Conservation (phyloP, 306 rosid species). For the Ormosia semicastrata region DNA sequence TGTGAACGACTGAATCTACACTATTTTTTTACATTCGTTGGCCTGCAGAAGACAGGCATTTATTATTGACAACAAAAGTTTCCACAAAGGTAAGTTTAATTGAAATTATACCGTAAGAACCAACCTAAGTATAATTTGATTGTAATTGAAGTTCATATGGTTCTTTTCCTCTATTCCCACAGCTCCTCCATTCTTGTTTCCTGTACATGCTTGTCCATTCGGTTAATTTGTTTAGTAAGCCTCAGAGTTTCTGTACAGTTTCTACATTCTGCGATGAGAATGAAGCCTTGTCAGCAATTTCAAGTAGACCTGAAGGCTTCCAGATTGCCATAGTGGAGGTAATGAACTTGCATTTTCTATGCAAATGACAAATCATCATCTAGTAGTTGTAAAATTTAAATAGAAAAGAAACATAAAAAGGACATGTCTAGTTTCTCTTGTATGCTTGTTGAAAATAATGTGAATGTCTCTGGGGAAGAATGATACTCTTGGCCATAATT, state of each 20-base stretch:
- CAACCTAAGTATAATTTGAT: not conserved
- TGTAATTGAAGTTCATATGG: slow-evolving; percentile 13
- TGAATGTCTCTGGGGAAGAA: not conserved
- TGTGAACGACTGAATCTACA: not conserved
- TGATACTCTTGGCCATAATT: not conserved
- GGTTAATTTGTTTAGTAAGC: slow-evolving; percentile 19
- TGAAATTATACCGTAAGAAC: slow-evolving; percentile 8
- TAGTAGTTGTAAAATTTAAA: not conserved
- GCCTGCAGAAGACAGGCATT: slow-evolving; percentile 14
- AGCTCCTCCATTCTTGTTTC: slow-evolving; percentile 16
- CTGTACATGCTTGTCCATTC: not conserved
- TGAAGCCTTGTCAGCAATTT: slow-evolving; percentile 69
- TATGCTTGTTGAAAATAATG: slow-evolving; percentile 4
- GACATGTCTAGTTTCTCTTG: not conserved
- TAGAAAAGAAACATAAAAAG: not conserved
- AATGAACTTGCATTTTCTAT: slow-evolving; percentile 3
- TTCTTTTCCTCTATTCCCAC: not conserved
- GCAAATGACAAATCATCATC: not conserved
- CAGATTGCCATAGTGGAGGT: slow-evolving; percentile 87
- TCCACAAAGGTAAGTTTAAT: slow-evolving; percentile 1
- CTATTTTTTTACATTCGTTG: not conserved
- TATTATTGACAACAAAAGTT: not conserved
- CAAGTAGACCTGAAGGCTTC: slow-evolving; percentile 55
- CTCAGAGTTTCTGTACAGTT: slow-evolving; percentile 46
- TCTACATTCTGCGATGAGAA: slow-evolving; percentile 58